These are phyloP conservation scores for Prillingera fragicola DNA, from an alignment of 1,284 basidiomycete genomes.

Conservation along the genomic window DNA sequence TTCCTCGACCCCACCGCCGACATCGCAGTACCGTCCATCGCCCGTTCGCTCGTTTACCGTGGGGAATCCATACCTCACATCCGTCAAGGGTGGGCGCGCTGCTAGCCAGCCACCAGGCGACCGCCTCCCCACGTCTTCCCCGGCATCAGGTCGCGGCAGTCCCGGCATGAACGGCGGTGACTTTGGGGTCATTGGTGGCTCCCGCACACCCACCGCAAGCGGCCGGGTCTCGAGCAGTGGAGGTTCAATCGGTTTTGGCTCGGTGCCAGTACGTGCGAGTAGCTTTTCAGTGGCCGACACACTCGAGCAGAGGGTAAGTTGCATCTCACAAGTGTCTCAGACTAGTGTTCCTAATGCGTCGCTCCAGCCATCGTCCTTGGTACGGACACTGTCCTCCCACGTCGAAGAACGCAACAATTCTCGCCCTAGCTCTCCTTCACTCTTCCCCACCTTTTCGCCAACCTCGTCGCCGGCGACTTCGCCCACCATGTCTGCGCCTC, in stretches of 20 bases:
- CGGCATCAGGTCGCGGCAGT: constrained; percentile 33
- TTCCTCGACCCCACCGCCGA: constrained; percentile 9
- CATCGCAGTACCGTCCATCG: constrained; percentile 12
- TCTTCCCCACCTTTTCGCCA: constrained; percentile 44
- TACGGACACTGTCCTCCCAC: constrained; percentile 41
- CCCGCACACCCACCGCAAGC: constrained; percentile 26
- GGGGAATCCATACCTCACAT: constrained; percentile 18
- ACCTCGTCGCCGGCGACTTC: constrained; percentile 36
- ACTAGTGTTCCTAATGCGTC: background rate
- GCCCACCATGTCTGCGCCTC: constrained; percentile 14
- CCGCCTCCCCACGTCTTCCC: constrained; percentile 29
- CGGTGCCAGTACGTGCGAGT: constrained; percentile 34
- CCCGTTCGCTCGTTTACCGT: constrained; percentile 18
- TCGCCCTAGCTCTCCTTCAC: constrained; percentile 31
- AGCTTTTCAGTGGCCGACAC: constrained; percentile 35
- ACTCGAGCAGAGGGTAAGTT: constrained; percentile 11
- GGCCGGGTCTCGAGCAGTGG: constrained; percentile 7
- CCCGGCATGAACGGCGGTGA: constrained; percentile 21
- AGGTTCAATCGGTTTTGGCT: background rate
- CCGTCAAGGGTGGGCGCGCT: constrained; percentile 33
- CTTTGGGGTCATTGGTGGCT: constrained; percentile 44
- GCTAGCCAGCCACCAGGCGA: constrained; percentile 41
- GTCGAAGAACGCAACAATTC: constrained; percentile 37
- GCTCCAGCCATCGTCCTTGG: constrained; percentile 26
- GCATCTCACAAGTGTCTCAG: background rate